Evolutionary conservation across 1,139 yeast species (phyloP), one percentile per base, ranked within the genome.

Genomic region (Yamadazyma oceani): DNA sequence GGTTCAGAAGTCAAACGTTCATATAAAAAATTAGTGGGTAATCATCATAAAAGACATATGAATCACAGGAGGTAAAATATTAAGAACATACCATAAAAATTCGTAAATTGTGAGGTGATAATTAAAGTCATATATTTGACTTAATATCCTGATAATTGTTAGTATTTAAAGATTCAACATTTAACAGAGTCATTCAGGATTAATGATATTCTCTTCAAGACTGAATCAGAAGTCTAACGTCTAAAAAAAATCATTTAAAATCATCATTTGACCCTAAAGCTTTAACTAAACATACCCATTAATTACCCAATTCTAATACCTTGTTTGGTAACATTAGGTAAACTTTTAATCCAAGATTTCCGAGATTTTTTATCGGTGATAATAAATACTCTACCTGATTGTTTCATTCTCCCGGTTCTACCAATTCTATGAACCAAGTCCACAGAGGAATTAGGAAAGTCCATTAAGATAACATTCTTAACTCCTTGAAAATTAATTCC

Each of bases 401-500:
- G 89, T 37, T 85, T 85, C 84, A 89, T 84, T 55, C 98, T 70
- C 4, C 97, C 97, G 0, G 97, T 92, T 62, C 98, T 76, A 2
- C 98, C 98, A 4, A 89, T 83, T 44, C 98, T 70, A 56, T 92
- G 98, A 15, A 92, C 80, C 41, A 92, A 69, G 60, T 90, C 98
- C 22, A 87, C 83, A 0, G 97, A 78, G 7, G 85, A 82, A 39
- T 77, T 73, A 4, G 98, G 98, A 35, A 89, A 76, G 54, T 92
- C 97, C 66, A 84, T 83, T 37, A 92, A 64, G 26, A 92, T 73
- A 14, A 92, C 88, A 51, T 89, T 89, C 48, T 89, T 76, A 29
- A 92, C 80, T 14, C 87, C 85, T 42, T 77, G 75, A 64, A 92
- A 90, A 55, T 92, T 92, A 38, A 92, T 66, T 1, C 98, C 98